A percentile compares a stretch with the other conserved stretches of the same genome.
Conservation (phyloP, 495 filamentous ascomycete genomes). For the Xylaria curta region DNA sequence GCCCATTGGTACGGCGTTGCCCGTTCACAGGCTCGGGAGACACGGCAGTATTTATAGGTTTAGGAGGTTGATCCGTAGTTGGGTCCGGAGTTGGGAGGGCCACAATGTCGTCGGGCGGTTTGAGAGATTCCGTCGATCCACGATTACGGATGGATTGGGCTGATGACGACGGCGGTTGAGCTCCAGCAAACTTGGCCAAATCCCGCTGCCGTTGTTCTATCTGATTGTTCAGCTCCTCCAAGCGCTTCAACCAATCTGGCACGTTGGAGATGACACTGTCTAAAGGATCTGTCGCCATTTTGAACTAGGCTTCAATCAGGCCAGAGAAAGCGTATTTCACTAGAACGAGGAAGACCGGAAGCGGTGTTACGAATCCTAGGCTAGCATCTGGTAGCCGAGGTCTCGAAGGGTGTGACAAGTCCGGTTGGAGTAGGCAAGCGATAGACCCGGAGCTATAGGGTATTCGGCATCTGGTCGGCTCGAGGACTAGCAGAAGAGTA, state of each 20-base stretch:
- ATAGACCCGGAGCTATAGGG: background rate
- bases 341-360: background rate
- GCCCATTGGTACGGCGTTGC: constrained; percentile 34
- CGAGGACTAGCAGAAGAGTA: background rate
- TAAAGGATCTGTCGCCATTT: constrained; percentile 66
- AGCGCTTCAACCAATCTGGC: constrained; percentile 69
- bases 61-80: constrained; percentile 17
- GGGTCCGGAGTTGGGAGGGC: constrained; percentile 35
- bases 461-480: constrained; percentile 12
- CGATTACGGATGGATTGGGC: constrained; percentile 59
- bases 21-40: constrained; percentile 29
- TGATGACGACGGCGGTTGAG: constrained; percentile 35
- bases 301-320: constrained; percentile 6
- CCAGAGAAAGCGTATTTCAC: background rate
- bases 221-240: constrained; percentile 73
- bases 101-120: constrained; percentile 56
- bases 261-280: constrained; percentile 66
- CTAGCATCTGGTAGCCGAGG: constrained; percentile 2
- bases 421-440: background rate
- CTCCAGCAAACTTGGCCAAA: constrained; percentile 59
- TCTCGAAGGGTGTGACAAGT: background rate
- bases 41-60: constrained; percentile 26
- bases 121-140: constrained; percentile 69
- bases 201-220: constrained; percentile 73
- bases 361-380: constrained; percentile 1